phyloP scores from a whole-genome alignment of 75 land plant genomes.

The Sequoiadendron giganteum region DNA sequence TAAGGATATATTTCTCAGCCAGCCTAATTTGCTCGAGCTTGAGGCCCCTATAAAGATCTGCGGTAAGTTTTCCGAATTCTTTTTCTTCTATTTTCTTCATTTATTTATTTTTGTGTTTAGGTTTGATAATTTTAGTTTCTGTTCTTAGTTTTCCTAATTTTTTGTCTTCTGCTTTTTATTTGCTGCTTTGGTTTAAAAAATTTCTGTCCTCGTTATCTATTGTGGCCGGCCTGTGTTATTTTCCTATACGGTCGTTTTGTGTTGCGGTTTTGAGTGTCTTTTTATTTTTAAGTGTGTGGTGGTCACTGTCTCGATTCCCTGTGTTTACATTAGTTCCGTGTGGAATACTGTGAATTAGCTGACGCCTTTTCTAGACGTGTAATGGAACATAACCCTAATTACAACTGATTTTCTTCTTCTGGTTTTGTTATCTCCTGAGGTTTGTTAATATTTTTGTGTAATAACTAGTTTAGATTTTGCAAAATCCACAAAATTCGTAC shows the following conservation, averaged over 20 bases:
- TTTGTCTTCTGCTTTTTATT: neutral
- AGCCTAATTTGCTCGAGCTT: slow-evolving; percentile 72
- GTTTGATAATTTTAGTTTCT: neutral
- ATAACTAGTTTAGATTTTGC: neutral
- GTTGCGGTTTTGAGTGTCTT: too few species aligned
- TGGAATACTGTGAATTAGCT: neutral
- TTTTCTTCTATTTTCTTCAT: too few species aligned
- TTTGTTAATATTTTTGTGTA: neutral
- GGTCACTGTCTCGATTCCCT: neutral
- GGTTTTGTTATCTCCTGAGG: neutral
- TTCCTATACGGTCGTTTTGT: neutral
- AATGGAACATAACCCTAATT: neutral
- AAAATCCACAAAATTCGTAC: neutral
- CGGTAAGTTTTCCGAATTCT: slow-evolving; percentile 28
- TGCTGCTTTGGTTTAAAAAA: neutral
- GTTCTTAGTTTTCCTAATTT: neutral
- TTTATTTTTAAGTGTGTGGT: neutral
- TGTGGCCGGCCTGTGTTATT: neutral
- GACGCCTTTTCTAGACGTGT: neutral
- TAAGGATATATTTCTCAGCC: slow-evolving; percentile 55
- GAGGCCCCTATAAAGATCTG: slow-evolving; percentile 84
- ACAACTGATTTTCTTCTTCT: neutral
- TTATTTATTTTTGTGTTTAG: neutral
- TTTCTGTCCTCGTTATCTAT: neutral
- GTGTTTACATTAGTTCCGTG: too few species aligned